phyloP scores from a whole-genome alignment of 2,329 filamentous ascomycete genomes.

The Fusarium citri region DNA sequence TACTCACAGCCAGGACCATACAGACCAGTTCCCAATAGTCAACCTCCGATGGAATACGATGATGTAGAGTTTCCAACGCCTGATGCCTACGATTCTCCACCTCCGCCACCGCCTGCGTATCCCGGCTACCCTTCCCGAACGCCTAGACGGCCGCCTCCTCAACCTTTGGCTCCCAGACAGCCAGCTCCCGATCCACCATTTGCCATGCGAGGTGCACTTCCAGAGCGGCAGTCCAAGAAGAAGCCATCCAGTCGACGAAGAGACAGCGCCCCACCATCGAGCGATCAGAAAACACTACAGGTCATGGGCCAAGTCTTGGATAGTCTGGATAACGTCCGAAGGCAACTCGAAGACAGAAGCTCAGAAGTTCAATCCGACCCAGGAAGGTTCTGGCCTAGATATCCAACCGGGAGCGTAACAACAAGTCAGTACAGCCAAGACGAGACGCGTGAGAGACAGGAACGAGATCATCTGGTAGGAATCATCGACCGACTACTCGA shows the following conservation, averaged over 20 bases:
- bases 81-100: not conserved
- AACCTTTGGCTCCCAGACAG: not conserved
- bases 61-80: not conserved
- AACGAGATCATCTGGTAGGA: slow-evolving; percentile 3
- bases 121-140: not conserved
- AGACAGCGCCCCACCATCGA: not conserved
- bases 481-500: slow-evolving; percentile 6
- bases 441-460: slow-evolving; percentile 9
- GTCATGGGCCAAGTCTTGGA: not conserved
- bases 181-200: not conserved
- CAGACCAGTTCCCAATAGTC: not conserved
- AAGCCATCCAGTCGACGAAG: not conserved
- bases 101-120: not conserved
- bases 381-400: not conserved
- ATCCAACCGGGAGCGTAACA: not conserved
- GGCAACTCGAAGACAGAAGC: not conserved
- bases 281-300: not conserved
- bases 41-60: not conserved
- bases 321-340: not conserved
- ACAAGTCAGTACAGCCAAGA: slow-evolving; percentile 7
- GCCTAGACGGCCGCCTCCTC: not conserved
- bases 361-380: slow-evolving; percentile 11
- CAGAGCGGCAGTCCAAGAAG: not conserved
- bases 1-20: not conserved
- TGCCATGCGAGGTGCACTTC: not conserved